Conservation (phyloP, 2,329 filamentous ascomycete genomes). For the Arthrobotrys pseudoclavata region DNA sequence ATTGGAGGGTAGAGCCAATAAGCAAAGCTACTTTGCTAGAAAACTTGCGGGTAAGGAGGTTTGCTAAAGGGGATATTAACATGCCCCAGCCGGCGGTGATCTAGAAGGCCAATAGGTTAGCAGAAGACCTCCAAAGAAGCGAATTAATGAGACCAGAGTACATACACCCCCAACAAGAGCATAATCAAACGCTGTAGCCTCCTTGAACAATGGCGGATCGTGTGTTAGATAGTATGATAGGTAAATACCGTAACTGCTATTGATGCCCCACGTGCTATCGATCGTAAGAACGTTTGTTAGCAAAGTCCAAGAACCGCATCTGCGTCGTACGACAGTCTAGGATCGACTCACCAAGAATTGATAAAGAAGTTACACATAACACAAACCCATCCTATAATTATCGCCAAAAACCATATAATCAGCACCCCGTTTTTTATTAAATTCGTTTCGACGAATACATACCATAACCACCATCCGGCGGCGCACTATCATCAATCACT, state of each 20-base stretch:
- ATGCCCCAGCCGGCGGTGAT: constrained; percentile 65
- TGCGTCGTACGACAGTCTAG: neutral
- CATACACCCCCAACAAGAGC: constrained; percentile 80
- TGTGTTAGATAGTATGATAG: constrained; percentile 80
- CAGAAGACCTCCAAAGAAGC: neutral
- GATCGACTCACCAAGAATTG: constrained; percentile 51
- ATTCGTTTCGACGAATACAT: constrained; percentile 65
- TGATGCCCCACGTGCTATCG: constrained; percentile 68
- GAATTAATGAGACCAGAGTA: constrained; percentile 73
- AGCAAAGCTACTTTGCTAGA: constrained; percentile 77
- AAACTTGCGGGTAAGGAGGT: constrained; percentile 72
- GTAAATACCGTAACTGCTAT: constrained; percentile 77
- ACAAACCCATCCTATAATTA: constrained; percentile 48
- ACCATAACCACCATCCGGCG: constrained; percentile 74
- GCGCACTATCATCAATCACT: constrained; percentile 63
- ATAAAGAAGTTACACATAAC: constrained; percentile 63
- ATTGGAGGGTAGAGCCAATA: constrained; percentile 75
- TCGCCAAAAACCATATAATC: neutral
- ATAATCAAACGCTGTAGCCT: constrained; percentile 76
- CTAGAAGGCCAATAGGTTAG: constrained; percentile 3
- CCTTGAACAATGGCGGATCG: constrained; percentile 71
- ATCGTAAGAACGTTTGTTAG: constrained; percentile 54
- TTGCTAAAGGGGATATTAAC: constrained; percentile 77
- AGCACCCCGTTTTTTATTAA: constrained; percentile 5
- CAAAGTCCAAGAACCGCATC: neutral